These are phyloP conservation scores for Domatiomyces globalis DNA, from an alignment of 2,329 filamentous ascomycete species.

Conservation along the genomic window DNA sequence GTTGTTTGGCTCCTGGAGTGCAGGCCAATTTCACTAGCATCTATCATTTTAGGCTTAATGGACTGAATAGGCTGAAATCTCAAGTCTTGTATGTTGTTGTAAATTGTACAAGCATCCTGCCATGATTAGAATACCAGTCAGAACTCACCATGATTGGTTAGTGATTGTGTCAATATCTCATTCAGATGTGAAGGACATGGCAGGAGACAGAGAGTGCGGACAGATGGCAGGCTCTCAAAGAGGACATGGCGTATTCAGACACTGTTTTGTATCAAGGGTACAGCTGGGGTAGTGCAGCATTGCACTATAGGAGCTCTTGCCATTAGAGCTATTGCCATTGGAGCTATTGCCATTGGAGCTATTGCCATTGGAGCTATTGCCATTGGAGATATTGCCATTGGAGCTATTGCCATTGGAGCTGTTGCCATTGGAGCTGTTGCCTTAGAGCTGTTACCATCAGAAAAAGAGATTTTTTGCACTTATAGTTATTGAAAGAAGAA, in stretches of 20 bases:
- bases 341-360: too few species aligned
- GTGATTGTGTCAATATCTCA: not conserved
- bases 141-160: not conserved
- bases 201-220: not conserved
- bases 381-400: too few species aligned
- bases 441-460: too few species aligned
- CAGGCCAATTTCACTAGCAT: not conserved
- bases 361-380: too few species aligned
- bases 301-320: too few species aligned
- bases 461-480: too few species aligned
- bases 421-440: too few species aligned
- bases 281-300: too few species aligned
- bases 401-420: too few species aligned
- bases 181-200: not conserved
- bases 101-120: not conserved
- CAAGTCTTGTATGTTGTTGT: not conserved
- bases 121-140: not conserved
- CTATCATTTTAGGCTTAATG: too few species aligned
- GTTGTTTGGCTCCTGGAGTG: not conserved
- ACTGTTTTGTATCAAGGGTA: too few species aligned
- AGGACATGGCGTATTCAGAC: not conserved
- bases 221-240: not conserved
- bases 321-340: too few species aligned
- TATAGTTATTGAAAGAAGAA: not conserved
- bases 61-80: not conserved